Evolutionary conservation across 805 yeast genomes (phyloP).

Genomic region (Metschnikowia aberdeeniae): DNA sequence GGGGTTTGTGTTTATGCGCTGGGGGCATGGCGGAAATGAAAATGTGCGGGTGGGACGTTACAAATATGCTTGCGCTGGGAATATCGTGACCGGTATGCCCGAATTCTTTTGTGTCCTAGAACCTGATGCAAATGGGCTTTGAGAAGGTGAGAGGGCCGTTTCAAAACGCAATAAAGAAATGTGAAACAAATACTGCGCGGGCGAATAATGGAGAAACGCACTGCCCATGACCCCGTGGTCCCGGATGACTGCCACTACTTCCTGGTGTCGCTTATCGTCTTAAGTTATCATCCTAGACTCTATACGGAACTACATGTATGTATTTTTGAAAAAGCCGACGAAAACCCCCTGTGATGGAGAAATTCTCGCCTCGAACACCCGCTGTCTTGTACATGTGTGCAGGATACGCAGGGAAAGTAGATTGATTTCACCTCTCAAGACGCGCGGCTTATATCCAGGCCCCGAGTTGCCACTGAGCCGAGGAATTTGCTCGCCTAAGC

Average conservation of each 20-base stretch:
- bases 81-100: neutral
- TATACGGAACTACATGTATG: too few species aligned
- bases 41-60: neutral
- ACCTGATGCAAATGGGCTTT: slow-evolving; percentile 1
- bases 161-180: slow-evolving; percentile 5
- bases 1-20: slow-evolving; percentile 12
- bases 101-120: slow-evolving; percentile 2
- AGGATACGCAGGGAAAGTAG: slow-evolving; percentile 2
- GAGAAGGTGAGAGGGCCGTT: slow-evolving; percentile 3
- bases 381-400: neutral
- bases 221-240: neutral
- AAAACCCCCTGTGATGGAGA: neutral
- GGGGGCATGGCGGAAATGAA: slow-evolving; percentile 8
- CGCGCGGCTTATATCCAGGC: slow-evolving; percentile 1
- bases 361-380: slow-evolving; percentile 3
- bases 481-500: too few species aligned
- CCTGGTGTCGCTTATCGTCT: too few species aligned
- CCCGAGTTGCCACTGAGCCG: neutral
- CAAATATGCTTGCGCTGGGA: slow-evolving; percentile 1
- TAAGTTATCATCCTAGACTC: too few species aligned
- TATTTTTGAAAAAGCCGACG: too few species aligned
- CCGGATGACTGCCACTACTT: neutral
- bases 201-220: slow-evolving; percentile 2
- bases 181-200: slow-evolving; percentile 6
- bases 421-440: neutral